phyloP scores from a whole-genome alignment of 169 alveolate species.

The Plasmodium knowlesi region DNA sequence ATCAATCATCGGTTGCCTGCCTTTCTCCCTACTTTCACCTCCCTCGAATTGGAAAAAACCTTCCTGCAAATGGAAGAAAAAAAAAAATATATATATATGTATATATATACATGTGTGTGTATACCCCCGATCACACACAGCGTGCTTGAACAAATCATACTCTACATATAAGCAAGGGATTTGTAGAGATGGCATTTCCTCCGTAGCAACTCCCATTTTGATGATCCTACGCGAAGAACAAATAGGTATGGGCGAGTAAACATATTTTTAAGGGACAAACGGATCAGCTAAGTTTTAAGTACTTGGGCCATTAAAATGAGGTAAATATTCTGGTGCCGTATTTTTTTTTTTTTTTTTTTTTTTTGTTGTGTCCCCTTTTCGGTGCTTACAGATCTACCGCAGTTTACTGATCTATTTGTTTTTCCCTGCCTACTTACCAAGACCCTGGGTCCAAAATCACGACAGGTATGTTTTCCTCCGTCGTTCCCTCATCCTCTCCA shows the following conservation, averaged over 20 bases:
- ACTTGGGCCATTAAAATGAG: background rate
- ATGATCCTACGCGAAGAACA: constrained; percentile 35
- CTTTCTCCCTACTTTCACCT: constrained; percentile 43
- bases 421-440: constrained; percentile 17
- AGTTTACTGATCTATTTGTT: constrained; percentile 1
- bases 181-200: constrained; percentile 43
- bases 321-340: background rate
- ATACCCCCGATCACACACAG: background rate
- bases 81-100: background rate
- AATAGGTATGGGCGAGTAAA: background rate
- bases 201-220: constrained; percentile 62
- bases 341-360: background rate
- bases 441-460: constrained; percentile 73
- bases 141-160: constrained; percentile 11
- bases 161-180: constrained; percentile 62
- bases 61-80: constrained; percentile 13
- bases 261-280: background rate
- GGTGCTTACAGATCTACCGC: background rate
- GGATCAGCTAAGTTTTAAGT: background rate
- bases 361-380: background rate
- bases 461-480: constrained; percentile 28
- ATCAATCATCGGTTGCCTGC: background rate
- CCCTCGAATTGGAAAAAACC: constrained; percentile 11
- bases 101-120: background rate
- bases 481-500: constrained; percentile 18